A percentile compares a stretch with the other conserved stretches of the same genome.
Conservation (phyloP, 169 alveolate genomes). For the Plasmodium fragile region DNA sequence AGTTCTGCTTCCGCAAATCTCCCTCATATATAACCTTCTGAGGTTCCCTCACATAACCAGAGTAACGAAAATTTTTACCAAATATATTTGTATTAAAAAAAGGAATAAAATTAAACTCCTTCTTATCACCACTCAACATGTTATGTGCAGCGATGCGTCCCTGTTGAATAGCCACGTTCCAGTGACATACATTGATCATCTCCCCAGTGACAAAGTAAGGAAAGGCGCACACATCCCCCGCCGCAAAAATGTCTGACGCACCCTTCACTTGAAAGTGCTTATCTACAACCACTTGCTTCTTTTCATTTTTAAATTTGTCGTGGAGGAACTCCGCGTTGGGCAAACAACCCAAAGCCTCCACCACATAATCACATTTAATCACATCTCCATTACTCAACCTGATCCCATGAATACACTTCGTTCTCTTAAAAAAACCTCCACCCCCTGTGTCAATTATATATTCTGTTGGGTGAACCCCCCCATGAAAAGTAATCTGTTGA, state of each 20-base stretch:
- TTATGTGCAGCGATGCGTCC: constrained; percentile 87
- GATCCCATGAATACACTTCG: constrained; percentile 79
- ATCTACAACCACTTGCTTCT: constrained; percentile 80
- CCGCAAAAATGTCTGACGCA: constrained; percentile 82
- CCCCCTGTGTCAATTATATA: constrained; percentile 31
- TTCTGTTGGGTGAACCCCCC: constrained; percentile 72
- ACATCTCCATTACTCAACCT: constrained; percentile 78
- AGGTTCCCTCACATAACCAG: constrained; percentile 79
- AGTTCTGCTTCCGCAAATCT: constrained; percentile 80
- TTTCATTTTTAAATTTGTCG: constrained; percentile 73
- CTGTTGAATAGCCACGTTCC: constrained; percentile 89
- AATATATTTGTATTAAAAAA: constrained; percentile 87
- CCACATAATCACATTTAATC: constrained; percentile 83
- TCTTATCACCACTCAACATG: constrained; percentile 78
- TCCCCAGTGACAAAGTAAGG: constrained; percentile 85
- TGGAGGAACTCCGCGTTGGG: constrained; percentile 79
- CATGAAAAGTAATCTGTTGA: constrained; percentile 77
- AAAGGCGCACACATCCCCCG: constrained; percentile 85
- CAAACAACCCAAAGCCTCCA: constrained; percentile 86
- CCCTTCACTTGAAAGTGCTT: constrained; percentile 79
- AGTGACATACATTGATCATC: constrained; percentile 81
- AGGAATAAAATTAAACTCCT: constrained; percentile 79
- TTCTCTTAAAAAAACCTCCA: constrained; percentile 26
- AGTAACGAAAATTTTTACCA: constrained; percentile 82
- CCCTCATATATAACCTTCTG: constrained; percentile 86